A percentile compares a stretch with the other conserved stretches of the same genome.
phyloP scores from a whole-genome alignment of 108 stramenopile species.

The Cyclotella atomus region DNA sequence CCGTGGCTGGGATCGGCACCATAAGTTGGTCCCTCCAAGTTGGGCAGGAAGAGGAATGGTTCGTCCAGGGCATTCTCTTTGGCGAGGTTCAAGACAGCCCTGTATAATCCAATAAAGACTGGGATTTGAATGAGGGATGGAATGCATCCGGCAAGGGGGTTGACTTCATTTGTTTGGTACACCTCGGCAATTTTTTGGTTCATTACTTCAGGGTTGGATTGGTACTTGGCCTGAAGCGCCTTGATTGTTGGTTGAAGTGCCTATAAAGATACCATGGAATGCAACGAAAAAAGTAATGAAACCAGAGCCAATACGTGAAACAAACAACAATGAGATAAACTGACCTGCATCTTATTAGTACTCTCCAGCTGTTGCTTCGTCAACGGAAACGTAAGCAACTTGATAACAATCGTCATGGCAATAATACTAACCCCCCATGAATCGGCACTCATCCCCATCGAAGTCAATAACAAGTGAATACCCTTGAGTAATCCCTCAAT shows the following conservation, averaged over 20 bases:
- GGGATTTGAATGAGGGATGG: constrained; percentile 95
- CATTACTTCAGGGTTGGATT: constrained; percentile 94
- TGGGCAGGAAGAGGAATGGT: constrained; percentile 95
- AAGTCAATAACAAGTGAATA: constrained; percentile 66
- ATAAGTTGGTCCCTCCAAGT: constrained; percentile 95
- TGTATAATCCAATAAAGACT: constrained; percentile 95
- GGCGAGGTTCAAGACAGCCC: constrained; percentile 90
- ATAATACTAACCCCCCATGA: constrained; percentile 94
- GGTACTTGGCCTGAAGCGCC: constrained; percentile 92
- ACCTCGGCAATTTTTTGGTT: constrained; percentile 94
- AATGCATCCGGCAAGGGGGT: constrained; percentile 95
- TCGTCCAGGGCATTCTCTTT: constrained; percentile 90
- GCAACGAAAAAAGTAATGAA: too few relatives aligned
- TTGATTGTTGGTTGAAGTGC: constrained; percentile 90
- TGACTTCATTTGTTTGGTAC: constrained; percentile 93
- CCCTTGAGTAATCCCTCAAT: constrained; percentile 64
- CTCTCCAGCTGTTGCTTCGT: constrained; percentile 91
- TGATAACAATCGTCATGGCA: constrained; percentile 89
- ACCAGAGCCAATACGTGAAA: background rate
- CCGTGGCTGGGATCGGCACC: constrained; percentile 92
- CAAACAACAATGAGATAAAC: constrained; percentile 4
- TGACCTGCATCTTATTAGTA: constrained; percentile 95
- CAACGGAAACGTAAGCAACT: constrained; percentile 90
- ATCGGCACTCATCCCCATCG: constrained; percentile 70
- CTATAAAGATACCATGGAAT: constrained; percentile 36